phyloP scores from a whole-genome alignment of 768 basidiomycete species.

The Psilocybe subaeruginosa region DNA sequence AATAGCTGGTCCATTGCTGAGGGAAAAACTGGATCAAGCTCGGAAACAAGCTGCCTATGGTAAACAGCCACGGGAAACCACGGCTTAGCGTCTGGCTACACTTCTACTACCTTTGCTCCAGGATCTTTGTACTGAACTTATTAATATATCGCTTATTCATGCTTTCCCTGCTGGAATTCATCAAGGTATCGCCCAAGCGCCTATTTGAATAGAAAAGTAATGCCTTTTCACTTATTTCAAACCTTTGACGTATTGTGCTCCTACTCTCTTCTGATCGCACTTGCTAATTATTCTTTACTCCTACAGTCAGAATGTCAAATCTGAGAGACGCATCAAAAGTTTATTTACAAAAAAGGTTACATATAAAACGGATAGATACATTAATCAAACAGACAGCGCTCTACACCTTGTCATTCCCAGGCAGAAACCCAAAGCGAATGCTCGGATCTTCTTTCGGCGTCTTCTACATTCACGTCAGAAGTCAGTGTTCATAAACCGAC shows the following conservation, averaged over 20 bases:
- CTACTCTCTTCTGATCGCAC: too few species aligned
- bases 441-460: slow-evolving; percentile 3
- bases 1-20: background rate
- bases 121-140: background rate
- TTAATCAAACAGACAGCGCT: background rate
- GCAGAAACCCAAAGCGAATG: background rate
- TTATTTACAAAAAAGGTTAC: background rate
- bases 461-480: background rate
- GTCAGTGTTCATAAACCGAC: background rate
- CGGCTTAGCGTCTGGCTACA: background rate
- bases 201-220: background rate
- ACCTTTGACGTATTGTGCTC: background rate
- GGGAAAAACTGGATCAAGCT: background rate
- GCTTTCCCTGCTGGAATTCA: background rate
- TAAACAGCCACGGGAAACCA: background rate
- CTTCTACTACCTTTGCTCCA: background rate
- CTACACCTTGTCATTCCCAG: background rate
- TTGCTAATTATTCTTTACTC: background rate
- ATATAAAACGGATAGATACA: background rate
- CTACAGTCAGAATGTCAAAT: background rate
- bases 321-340: background rate
- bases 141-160: background rate
- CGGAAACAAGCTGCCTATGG: background rate
- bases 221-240: background rate
- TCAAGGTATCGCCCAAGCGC: background rate